phyloP scores from a whole-genome alignment of 768 basidiomycete species.

The Hemileccinum impolitum region DNA sequence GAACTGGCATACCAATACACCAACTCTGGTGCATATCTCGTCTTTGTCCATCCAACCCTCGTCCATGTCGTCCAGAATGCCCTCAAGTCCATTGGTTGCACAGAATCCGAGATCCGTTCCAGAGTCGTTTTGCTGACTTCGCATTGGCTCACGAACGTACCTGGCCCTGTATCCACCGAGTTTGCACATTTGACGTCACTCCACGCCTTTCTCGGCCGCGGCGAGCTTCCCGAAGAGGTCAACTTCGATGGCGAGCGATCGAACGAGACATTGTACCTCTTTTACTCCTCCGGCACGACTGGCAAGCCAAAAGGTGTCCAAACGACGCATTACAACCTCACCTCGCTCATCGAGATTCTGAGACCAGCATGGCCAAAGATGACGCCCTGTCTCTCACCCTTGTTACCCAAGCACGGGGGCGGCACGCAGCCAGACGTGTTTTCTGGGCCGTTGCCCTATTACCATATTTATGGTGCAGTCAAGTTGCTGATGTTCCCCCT shows the following conservation, averaged over 20 bases:
- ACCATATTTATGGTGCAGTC: slow-evolving; percentile 53
- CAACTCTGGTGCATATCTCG: slow-evolving; percentile 59
- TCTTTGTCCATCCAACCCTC: slow-evolving; percentile 65
- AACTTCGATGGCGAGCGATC: slow-evolving; percentile 49
- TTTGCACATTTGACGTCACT: slow-evolving; percentile 36
- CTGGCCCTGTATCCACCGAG: slow-evolving; percentile 32
- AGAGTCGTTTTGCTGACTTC: slow-evolving; percentile 56
- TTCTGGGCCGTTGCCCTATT: slow-evolving; percentile 64
- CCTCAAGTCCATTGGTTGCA: slow-evolving; percentile 48
- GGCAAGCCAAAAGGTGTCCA: slow-evolving; percentile 73
- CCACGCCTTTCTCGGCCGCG: slow-evolving; percentile 49
- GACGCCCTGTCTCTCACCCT: slow-evolving; percentile 24
- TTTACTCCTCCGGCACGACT: slow-evolving; percentile 69
- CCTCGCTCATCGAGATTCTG: slow-evolving; percentile 53
- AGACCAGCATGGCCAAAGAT: slow-evolving; percentile 41
- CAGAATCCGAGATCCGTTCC: slow-evolving; percentile 43
- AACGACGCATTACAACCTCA: slow-evolving; percentile 71
- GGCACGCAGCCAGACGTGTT: slow-evolving; percentile 40
- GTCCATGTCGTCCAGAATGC: slow-evolving; percentile 54
- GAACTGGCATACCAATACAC: slow-evolving; percentile 73
- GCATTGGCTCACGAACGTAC: slow-evolving; percentile 40
- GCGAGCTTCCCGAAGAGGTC: slow-evolving; percentile 50
- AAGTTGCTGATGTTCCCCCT: slow-evolving; percentile 64
- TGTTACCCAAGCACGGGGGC: neutral
- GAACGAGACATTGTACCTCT: slow-evolving; percentile 61